Conservation (phyloP, 164 flowering plant species). For the Sextonia rubra region DNA sequence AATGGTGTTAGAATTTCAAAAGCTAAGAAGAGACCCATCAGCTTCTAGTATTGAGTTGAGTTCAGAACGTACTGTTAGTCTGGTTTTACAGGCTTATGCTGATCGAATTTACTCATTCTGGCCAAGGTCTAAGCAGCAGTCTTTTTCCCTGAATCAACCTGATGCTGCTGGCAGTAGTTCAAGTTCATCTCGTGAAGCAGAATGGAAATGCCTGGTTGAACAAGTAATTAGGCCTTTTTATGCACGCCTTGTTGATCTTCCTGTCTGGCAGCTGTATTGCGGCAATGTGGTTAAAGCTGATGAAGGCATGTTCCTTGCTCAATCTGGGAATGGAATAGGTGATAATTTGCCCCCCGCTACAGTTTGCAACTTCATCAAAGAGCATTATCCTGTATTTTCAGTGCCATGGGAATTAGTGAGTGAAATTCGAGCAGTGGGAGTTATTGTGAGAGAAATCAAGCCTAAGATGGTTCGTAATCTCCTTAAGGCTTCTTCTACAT, state of each 20-base stretch:
- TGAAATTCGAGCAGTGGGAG: constrained; percentile 85
- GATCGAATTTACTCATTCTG: constrained; percentile 74
- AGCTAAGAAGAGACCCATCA: constrained; percentile 61
- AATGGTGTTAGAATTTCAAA: constrained; percentile 73
- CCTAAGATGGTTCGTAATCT: constrained; percentile 98
- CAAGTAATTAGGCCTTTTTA: constrained; percentile 83
- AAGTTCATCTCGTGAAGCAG: constrained; percentile 39
- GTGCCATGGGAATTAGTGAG: constrained; percentile 96
- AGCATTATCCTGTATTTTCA: constrained; percentile 92
- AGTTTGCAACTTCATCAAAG: constrained; percentile 88
- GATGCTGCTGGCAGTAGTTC: constrained; percentile 16
- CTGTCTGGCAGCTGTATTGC: constrained; percentile 91
- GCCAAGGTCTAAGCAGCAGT: constrained; percentile 56
- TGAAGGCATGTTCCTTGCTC: constrained; percentile 97
- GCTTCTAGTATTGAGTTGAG: constrained; percentile 46
- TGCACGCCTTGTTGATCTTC: constrained; percentile 72
- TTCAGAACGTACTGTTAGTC: constrained; percentile 37
- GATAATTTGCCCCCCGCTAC: constrained; percentile 61
- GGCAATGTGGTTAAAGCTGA: constrained; percentile 83
- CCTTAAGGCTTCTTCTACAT: constrained; percentile 59
- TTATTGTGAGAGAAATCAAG: constrained; percentile 70
- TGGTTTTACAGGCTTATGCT: constrained; percentile 50
- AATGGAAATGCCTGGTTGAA: constrained; percentile 70
- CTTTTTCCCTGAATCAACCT: constrained; percentile 21
- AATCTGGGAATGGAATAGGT: constrained; percentile 61